Percentiles rank a stretch among this genome's conserved stretches.
These are phyloP conservation scores for Tulasnella sp. DNA, from an alignment of 768 basidiomycete species.

Conservation along the genomic window DNA sequence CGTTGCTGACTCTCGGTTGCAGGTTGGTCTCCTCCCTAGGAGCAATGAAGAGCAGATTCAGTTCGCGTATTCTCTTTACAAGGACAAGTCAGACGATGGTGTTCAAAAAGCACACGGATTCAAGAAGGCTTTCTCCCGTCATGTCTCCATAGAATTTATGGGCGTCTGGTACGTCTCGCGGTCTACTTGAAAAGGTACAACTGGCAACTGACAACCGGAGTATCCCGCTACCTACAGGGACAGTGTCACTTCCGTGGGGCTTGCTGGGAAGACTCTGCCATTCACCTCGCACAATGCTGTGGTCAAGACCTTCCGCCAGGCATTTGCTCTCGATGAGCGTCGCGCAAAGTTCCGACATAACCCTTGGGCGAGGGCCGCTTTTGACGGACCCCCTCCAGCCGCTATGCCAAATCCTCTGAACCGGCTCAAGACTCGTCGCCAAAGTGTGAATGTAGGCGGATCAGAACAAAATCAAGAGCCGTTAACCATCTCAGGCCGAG, in stretches of 20 bases:
- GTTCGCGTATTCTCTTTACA: conserved; percentile 11
- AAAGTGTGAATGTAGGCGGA: neutral
- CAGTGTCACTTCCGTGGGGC: conserved; percentile 31
- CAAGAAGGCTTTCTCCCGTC: conserved; percentile 31
- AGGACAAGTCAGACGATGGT: neutral
- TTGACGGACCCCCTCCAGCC: neutral
- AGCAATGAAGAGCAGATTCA: conserved; percentile 13
- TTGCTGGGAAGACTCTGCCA: conserved; percentile 29
- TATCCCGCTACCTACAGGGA: conserved; percentile 22
- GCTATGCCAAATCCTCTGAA: neutral
- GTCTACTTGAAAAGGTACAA: neutral
- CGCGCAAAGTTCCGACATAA: conserved; percentile 20
- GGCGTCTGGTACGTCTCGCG: conserved; percentile 27
- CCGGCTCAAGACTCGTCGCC: neutral
- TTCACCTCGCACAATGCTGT: conserved; percentile 29
- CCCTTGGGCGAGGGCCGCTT: neutral
- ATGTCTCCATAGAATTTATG: conserved; percentile 31
- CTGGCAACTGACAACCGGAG: neutral
- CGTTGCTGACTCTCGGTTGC: neutral
- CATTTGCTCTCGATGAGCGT: conserved; percentile 27
- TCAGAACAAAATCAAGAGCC: neutral
- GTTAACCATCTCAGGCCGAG: neutral
- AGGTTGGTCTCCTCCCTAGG: conserved; percentile 17
- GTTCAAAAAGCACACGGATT: conserved; percentile 29
- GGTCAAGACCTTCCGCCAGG: conserved; percentile 31